These are phyloP conservation scores for Xylaria cubensis DNA, from an alignment of 495 filamentous ascomycete genomes.

Conservation along the genomic window DNA sequence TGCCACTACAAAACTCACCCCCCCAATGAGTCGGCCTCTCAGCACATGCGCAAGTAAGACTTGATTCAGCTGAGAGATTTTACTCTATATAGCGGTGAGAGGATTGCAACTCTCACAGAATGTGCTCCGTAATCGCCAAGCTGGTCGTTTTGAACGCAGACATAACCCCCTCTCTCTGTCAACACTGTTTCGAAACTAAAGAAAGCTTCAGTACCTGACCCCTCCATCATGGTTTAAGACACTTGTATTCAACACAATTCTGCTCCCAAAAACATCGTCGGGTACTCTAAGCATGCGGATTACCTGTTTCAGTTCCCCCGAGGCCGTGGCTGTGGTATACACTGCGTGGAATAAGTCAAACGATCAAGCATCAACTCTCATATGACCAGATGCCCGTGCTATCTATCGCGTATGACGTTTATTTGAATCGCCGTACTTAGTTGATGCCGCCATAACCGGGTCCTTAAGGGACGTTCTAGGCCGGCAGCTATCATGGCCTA, in stretches of 20 bases:
- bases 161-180: not conserved
- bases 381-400: not conserved
- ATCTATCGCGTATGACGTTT: not conserved
- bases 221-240: too few species aligned
- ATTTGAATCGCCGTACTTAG: not conserved
- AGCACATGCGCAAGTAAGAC: not conserved
- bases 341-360: not conserved
- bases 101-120: not conserved
- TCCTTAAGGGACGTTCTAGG: not conserved
- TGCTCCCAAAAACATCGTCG: not conserved
- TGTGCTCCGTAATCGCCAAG: not conserved
- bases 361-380: not conserved
- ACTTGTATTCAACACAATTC: not conserved
- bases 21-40: not conserved
- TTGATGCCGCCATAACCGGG: not conserved
- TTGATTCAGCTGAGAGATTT: constrained; percentile 4
- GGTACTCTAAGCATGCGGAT: not conserved
- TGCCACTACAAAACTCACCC: too few species aligned
- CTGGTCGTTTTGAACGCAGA: not conserved
- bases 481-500: not conserved
- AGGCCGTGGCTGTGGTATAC: not conserved
- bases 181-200: not conserved
- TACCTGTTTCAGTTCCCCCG: not conserved
- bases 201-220: not conserved
- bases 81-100: not conserved